Evolutionary conservation across 768 basidiomycete species (phyloP), one percentile per base, ranked within the genome.

Genomic region (Mycena haematopus): DNA sequence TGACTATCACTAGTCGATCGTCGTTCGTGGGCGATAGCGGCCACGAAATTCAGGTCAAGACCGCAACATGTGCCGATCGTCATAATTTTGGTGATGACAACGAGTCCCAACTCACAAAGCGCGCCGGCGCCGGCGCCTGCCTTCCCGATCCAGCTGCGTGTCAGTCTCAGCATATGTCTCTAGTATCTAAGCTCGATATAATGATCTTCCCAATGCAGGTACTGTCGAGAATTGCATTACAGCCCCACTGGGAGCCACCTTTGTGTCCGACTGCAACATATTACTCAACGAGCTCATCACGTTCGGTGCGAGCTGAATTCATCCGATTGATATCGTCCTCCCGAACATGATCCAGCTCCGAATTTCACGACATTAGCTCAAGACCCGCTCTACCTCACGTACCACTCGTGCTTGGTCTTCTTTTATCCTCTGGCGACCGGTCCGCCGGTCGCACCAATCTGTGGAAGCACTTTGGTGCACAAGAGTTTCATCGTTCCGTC

Each of bases 31-130:
- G 52, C 13, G 52, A 35, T 38, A 17, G 25, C 9, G 52, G 24
- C 35, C 52, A 53, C 15, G 35, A 53, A 40, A 17, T 53, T 9
- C 52, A 38, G 2, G 25, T 53, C 15, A 53, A 7, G 6, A 53
- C 52, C 24, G 52, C 52, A 25, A 27, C 21, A 35, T 53, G 52
- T 38, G 21, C 33, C 19, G 35, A 53, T 53, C 52, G 52, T 53
- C 49, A 14, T 10, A 15, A 27, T 11, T 31, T 53, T 14, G 52
- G 52, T 35, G 24, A 7, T 6, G 35, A 22, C 35, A 2, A 40
- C 21, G 25, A 53, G 24, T n/a, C 24, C n/a, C 22, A 24, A 4
- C 35, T 35, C 21, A 22, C 52, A 5, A 17, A 53, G 52, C 52
- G 52, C 24, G 52, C 19, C 33, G 29, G 29, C 9, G 35, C 52